phyloP scores from a whole-genome alignment of 139 green algal genomes.

The Yamagishiella unicocca region DNA sequence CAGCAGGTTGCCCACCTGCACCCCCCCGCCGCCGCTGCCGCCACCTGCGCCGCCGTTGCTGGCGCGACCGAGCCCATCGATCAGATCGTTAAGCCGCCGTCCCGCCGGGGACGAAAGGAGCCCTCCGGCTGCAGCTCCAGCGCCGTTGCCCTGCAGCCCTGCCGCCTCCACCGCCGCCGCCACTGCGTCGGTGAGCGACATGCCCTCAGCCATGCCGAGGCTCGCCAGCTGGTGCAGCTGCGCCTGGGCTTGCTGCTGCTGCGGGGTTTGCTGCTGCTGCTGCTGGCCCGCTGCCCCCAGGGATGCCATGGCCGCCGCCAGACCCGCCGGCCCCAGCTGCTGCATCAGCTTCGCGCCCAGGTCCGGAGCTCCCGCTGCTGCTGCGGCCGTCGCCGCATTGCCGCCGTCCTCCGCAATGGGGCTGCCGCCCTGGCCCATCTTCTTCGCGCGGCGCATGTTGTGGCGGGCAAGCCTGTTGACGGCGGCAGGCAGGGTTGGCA shows the following conservation, averaged over 20 bases:
- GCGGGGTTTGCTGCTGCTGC: background rate
- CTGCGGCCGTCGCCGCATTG: background rate
- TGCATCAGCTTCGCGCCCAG: slow-evolving; percentile 2
- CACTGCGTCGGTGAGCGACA: slow-evolving; percentile 9
- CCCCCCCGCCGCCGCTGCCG: background rate
- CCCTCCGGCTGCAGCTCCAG: background rate
- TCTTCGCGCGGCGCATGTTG: slow-evolving; percentile 41
- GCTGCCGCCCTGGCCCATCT: slow-evolving; percentile 26
- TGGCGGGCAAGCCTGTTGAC: slow-evolving; percentile 37
- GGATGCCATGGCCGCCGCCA: background rate
- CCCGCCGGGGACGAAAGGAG: background rate
- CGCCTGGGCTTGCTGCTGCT: background rate
- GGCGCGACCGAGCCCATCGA: background rate
- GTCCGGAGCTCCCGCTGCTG: background rate
- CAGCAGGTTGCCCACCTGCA: background rate
- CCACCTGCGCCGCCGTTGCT: background rate
- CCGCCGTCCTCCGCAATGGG: background rate
- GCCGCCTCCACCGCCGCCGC: background rate
- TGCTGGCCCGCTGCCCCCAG: background rate
- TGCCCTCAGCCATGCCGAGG: background rate
- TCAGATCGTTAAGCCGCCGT: slow-evolving; percentile 9
- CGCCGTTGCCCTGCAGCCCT: slow-evolving; percentile 17
- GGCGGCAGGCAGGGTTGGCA: too few species aligned
- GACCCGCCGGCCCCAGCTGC: slow-evolving; percentile 3
- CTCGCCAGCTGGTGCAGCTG: slow-evolving; percentile 1